A percentile compares a stretch with the other conserved stretches of the same genome.
Evolutionary conservation across 2,329 filamentous ascomycete genomes (phyloP).

Genomic region (Sphaceloma murrayae): DNA sequence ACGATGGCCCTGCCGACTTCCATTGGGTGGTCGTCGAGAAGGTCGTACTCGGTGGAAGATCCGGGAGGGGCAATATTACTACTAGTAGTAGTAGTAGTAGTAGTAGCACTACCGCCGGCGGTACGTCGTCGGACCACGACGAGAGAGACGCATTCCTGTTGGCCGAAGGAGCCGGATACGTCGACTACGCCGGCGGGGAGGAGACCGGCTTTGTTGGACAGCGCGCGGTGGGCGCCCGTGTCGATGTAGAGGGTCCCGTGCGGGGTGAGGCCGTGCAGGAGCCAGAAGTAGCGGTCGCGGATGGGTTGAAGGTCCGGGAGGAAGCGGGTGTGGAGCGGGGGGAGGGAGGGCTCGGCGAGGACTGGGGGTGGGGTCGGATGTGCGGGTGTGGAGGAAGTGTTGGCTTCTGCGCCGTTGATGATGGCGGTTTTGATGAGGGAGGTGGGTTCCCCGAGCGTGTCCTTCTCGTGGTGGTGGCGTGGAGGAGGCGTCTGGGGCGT

Average conservation of each 20-base stretch:
- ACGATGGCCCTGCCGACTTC: slow-evolving; percentile 86
- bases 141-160: slow-evolving; percentile 84
- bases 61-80: no score
- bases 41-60: slow-evolving; percentile 35
- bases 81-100: no score
- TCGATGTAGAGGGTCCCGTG: slow-evolving; percentile 92
- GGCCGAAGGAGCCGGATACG: slow-evolving; percentile 77
- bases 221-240: slow-evolving; percentile 70
- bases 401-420: slow-evolving; percentile 20
- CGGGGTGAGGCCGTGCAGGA: slow-evolving; percentile 80
- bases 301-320: slow-evolving; percentile 75
- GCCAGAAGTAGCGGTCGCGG: slow-evolving; percentile 92
- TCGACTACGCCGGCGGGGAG: slow-evolving; percentile 85
- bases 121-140: slow-evolving; percentile 59
- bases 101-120: no score
- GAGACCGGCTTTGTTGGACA: slow-evolving; percentile 74
- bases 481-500: slow-evolving; percentile 3
- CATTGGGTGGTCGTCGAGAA: slow-evolving; percentile 41
- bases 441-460: slow-evolving; percentile 13
- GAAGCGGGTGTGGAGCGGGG: slow-evolving; percentile 82
- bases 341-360: slow-evolving; percentile 26
- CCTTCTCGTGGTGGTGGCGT: slow-evolving; percentile 17
- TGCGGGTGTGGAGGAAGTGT: slow-evolving; percentile 20
- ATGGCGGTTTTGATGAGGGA: slow-evolving; percentile 22
- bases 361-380: slow-evolving; percentile 21